Conservation (phyloP, 345 rosid species). For the Turnera subulata region DNA sequence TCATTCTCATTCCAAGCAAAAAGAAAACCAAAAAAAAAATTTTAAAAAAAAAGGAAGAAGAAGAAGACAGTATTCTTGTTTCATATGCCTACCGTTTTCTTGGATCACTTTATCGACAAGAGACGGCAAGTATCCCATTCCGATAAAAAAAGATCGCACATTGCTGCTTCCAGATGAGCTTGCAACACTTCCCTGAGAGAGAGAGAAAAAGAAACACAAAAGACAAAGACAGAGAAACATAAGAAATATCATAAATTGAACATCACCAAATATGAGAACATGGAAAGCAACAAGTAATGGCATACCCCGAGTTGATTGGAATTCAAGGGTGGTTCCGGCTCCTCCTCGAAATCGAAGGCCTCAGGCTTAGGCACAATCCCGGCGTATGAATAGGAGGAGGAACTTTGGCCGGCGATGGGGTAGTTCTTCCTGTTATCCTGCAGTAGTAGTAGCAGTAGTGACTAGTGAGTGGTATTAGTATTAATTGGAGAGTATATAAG, state of each 20-base stretch:
- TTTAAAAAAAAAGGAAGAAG: no score
- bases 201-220: not conserved
- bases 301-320: not conserved
- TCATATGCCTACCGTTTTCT: constrained; percentile 82
- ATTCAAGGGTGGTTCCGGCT: not conserved
- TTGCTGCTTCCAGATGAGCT: constrained; percentile 77
- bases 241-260: not conserved
- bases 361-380: no score
- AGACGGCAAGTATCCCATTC: constrained; percentile 74
- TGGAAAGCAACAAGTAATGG: no score
- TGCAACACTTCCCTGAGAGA: constrained; percentile 57
- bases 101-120: constrained; percentile 65
- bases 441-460: no score
- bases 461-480: no score
- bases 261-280: not conserved
- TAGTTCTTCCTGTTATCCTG: not conserved
- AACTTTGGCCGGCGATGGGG: not conserved
- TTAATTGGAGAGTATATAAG: no score
- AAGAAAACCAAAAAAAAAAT: not conserved
- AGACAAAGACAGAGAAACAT: not conserved
- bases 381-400: no score
- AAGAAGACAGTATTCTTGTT: no score
- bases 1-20: not conserved
- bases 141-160: constrained; percentile 53
- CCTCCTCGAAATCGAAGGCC: no score